A percentile compares a stretch with the other conserved stretches of the same genome.
These are phyloP conservation scores for Beauveria medogensis DNA, from an alignment of 2,329 filamentous ascomycete genomes.

Conservation along the genomic window DNA sequence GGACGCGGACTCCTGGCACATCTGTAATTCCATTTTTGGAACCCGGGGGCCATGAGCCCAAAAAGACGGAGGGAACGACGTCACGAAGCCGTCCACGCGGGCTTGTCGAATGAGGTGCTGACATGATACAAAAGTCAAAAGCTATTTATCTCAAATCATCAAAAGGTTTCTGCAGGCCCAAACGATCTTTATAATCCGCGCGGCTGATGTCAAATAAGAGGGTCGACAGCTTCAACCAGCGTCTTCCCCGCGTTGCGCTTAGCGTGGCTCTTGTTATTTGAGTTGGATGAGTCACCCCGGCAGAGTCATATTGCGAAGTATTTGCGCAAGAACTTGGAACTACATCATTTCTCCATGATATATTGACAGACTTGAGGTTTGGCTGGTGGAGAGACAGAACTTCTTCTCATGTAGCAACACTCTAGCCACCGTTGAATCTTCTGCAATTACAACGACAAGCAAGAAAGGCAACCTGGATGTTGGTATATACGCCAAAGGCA, in stretches of 20 bases:
- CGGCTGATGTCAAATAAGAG: neutral
- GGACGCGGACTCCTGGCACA: conserved; percentile 32
- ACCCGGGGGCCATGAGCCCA: conserved; percentile 30
- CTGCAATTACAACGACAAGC: neutral
- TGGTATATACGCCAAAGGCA: neutral
- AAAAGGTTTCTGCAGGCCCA: neutral
- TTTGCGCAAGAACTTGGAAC: neutral
- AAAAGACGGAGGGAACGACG: conserved; percentile 29
- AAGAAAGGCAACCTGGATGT: neutral
- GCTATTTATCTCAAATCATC: neutral
- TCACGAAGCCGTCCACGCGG: conserved; percentile 24
- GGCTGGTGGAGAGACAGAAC: neutral
- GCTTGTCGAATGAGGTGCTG: neutral
- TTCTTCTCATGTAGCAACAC: too few relatives aligned
- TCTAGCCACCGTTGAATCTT: neutral
- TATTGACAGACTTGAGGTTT: neutral
- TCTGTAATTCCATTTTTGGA: conserved; percentile 36
- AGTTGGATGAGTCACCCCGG: conserved; percentile 8
- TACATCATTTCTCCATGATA: neutral
- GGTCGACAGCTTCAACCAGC: neutral
- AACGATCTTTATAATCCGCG: neutral
- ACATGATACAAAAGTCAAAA: neutral
- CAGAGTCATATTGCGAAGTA: conserved; percentile 10
- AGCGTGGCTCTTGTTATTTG: neutral
- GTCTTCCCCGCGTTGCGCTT: neutral